Evolutionary conservation across 257 asterid species (phyloP).

Genomic region (Nicotiana otophora): DNA sequence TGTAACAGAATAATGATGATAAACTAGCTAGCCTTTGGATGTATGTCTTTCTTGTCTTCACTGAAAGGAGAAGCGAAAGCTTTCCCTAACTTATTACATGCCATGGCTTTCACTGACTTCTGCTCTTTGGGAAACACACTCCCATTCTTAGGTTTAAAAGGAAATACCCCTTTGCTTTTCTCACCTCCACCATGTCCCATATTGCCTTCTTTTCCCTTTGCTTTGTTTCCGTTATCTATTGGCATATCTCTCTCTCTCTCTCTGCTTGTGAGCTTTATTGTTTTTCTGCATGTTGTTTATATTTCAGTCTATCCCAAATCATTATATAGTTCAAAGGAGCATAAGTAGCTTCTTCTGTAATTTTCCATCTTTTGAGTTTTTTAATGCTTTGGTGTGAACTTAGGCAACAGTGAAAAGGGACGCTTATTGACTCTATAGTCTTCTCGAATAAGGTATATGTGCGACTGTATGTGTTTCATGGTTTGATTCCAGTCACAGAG

Average conservation of each 20-base stretch:
- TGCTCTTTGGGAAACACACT: conserved; percentile 5
- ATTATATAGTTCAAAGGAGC: neutral
- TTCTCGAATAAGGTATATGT: neutral
- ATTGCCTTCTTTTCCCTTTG: neutral
- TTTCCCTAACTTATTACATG: neutral
- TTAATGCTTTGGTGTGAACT: neutral
- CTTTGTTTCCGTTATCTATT: neutral
- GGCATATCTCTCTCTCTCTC: neutral
- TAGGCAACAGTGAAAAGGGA: neutral
- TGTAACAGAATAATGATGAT: neutral
- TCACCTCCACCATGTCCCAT: neutral
- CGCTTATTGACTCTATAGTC: neutral
- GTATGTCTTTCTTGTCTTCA: neutral
- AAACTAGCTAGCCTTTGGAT: neutral
- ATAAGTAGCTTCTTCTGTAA: neutral
- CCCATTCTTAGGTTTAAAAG: neutral
- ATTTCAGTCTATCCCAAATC: neutral
- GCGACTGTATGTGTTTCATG: neutral
- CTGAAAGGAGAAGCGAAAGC: neutral
- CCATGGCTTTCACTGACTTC: conserved; percentile 4
- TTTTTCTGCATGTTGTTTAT: neutral
- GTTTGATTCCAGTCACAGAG: neutral
- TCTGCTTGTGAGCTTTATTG: neutral
- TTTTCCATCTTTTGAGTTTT: neutral
- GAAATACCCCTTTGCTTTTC: neutral